phyloP scores from a whole-genome alignment of 495 filamentous ascomycete species.

The Tuber microsphaerosporum region DNA sequence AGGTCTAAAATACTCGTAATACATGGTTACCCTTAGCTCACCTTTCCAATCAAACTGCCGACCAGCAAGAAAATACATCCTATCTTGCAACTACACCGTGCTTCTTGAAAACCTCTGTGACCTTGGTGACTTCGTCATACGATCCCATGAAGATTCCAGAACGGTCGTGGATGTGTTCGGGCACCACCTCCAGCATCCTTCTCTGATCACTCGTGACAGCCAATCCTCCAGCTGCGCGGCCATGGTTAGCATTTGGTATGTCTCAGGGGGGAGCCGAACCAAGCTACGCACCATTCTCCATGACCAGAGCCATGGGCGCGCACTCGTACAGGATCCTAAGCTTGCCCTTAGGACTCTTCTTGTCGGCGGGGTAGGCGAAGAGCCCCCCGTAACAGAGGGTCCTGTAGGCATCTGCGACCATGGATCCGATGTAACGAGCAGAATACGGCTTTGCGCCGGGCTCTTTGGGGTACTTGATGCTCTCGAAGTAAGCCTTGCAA shows the following conservation, averaged over 20 bases:
- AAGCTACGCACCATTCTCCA: slow-evolving; percentile 76
- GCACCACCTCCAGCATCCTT: slow-evolving; percentile 81
- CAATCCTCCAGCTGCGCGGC: slow-evolving; percentile 66
- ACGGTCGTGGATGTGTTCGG: slow-evolving; percentile 89
- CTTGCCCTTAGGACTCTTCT: slow-evolving; percentile 97
- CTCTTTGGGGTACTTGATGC: slow-evolving; percentile 66
- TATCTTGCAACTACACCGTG: slow-evolving; percentile 35
- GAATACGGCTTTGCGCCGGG: slow-evolving; percentile 82
- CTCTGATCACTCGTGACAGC: slow-evolving; percentile 82
- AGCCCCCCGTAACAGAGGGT: slow-evolving; percentile 92
- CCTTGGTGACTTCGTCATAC: slow-evolving; percentile 89
- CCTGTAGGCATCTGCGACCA: slow-evolving; percentile 97
- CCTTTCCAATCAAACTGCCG: not conserved
- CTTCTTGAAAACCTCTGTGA: slow-evolving; percentile 63
- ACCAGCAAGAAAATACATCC: not conserved
- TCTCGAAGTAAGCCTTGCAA: slow-evolving; percentile 79
- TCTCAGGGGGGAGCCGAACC: not conserved
- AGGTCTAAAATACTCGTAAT: not conserved
- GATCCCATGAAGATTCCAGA: slow-evolving; percentile 95
- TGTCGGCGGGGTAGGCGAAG: slow-evolving; percentile 94
- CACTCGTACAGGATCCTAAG: slow-evolving; percentile 96
- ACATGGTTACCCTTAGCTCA: not conserved
- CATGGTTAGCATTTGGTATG: slow-evolving; percentile 18
- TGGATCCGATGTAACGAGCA: slow-evolving; percentile 88
- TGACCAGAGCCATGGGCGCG: slow-evolving; percentile 97